Evolutionary conservation across 2,329 filamentous ascomycete species (phyloP).

Genomic region (Bipolaris victoriae): DNA sequence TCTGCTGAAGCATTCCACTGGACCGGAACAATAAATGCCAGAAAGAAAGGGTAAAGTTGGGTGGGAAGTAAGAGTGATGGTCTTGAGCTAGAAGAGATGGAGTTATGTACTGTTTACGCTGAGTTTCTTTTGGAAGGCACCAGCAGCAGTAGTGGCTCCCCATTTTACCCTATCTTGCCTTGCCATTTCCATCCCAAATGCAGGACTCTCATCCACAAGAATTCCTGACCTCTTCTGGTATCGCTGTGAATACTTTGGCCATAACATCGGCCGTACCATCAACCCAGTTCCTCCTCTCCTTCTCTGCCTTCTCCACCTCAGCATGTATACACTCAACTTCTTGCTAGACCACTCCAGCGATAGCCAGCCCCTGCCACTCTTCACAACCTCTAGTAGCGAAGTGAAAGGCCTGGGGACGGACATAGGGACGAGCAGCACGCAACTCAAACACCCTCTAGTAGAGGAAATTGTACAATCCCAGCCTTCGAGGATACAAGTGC

Average conservation of each 20-base stretch:
- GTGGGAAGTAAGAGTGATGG: too few relatives aligned
- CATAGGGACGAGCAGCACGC: neutral
- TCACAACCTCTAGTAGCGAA: constrained; percentile 17
- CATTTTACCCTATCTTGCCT: too few relatives aligned
- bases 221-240: neutral
- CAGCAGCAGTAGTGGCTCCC: too few relatives aligned
- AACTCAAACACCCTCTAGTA: neutral
- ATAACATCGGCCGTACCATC: neutral
- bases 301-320: neutral
- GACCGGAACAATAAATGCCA: too few relatives aligned
- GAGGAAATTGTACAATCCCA: neutral
- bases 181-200: too few relatives aligned
- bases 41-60: too few relatives aligned
- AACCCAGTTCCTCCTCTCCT: neutral
- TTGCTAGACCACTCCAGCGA: constrained; percentile 14
- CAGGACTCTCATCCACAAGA: neutral
- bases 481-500: neutral
- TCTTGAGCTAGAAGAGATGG: too few relatives aligned
- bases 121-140: too few relatives aligned
- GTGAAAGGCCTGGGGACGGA: neutral
- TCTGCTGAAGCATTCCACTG: neutral
- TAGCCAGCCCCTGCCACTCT: constrained; percentile 16
- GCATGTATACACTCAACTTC: constrained; percentile 10
- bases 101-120: too few relatives aligned
- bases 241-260: too few relatives aligned